These are phyloP conservation scores for Globisporangium takayamanum DNA, from an alignment of 352 stramenopile species.

Conservation along the genomic window DNA sequence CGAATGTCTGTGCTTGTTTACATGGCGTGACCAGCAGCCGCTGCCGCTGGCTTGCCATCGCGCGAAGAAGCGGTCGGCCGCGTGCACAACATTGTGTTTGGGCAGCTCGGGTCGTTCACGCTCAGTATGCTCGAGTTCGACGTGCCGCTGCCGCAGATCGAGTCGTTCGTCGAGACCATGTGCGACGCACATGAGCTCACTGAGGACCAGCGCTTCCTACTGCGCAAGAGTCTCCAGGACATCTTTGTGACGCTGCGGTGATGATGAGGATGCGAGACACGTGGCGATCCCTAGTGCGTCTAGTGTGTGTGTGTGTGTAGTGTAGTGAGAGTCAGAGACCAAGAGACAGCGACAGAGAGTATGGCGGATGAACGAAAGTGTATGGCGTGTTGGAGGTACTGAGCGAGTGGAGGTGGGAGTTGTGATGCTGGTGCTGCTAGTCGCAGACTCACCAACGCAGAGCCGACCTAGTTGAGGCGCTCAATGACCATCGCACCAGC, in stretches of 20 bases:
- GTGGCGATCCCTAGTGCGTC: too few relatives aligned
- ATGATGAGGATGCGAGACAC: background rate
- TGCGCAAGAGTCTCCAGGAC: conserved; percentile 75
- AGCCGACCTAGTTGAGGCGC: conserved; percentile 54
- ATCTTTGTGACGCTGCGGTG: conserved; percentile 51
- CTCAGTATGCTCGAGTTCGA: conserved; percentile 87
- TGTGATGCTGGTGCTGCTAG: background rate
- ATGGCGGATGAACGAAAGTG: too few relatives aligned
- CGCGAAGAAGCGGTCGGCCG: conserved; percentile 77
- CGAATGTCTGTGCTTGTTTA: background rate
- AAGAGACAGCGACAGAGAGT: conserved; percentile 51
- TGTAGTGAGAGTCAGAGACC: conserved; percentile 38
- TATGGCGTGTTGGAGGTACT: too few relatives aligned
- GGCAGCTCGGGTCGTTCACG: conserved; percentile 79
- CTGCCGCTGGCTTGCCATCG: conserved; percentile 32
- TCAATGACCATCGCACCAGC: conserved; percentile 96
- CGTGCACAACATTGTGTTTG: conserved; percentile 87
- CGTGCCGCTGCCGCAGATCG: conserved; percentile 66
- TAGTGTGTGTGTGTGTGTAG: background rate
- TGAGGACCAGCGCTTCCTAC: conserved; percentile 76
- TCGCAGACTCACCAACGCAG: background rate
- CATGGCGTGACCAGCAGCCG: too few relatives aligned
- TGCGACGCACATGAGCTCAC: conserved; percentile 82
- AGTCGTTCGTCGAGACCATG: conserved; percentile 86
- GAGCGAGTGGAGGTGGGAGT: too few relatives aligned